Conservation (phyloP, 306 rosid species). For the Trifolium fragiferum region DNA sequence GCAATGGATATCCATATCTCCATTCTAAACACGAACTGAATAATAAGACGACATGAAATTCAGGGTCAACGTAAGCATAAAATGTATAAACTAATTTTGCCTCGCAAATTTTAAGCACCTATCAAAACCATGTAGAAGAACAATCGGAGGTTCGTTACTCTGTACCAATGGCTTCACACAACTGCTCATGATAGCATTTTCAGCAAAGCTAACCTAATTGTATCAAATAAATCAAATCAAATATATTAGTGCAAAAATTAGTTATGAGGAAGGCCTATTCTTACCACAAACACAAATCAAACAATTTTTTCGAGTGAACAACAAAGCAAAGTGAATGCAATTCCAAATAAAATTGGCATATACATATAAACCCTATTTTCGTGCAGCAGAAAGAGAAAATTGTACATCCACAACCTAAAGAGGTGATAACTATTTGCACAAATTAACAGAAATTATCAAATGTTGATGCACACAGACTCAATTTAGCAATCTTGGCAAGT, state of each 20-base stretch:
- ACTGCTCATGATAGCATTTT: constrained; percentile 75
- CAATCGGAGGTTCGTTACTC: constrained; percentile 69
- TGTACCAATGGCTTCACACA: constrained; percentile 75
- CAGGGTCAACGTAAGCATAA: constrained; percentile 39
- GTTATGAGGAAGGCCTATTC: not conserved
- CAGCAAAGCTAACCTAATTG: constrained; percentile 67
- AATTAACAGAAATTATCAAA: constrained; percentile 14
- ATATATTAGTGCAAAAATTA: constrained; percentile 5
- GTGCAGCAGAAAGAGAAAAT: constrained; percentile 15
- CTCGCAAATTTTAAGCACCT: constrained; percentile 57
- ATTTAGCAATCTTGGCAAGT: constrained; percentile 19
- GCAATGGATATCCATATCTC: constrained; percentile 86
- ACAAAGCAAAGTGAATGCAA: not conserved
- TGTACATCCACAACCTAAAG: not conserved
- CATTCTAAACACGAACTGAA: constrained; percentile 98
- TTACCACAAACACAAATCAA: constrained; percentile 29
- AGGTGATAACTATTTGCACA: not conserved
- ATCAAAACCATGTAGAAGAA: constrained; percentile 95
- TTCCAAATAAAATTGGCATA: constrained; percentile 21
- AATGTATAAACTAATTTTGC: constrained; percentile 14
- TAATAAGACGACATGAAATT: constrained; percentile 48
- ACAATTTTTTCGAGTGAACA: constrained; percentile 21
- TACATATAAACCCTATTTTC: constrained; percentile 6
- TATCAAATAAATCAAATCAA: constrained; percentile 24
- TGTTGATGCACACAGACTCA: not conserved